These are phyloP conservation scores for Hypoxylon sp. DNA, from an alignment of 2,329 filamentous ascomycete genomes.

Conservation along the genomic window DNA sequence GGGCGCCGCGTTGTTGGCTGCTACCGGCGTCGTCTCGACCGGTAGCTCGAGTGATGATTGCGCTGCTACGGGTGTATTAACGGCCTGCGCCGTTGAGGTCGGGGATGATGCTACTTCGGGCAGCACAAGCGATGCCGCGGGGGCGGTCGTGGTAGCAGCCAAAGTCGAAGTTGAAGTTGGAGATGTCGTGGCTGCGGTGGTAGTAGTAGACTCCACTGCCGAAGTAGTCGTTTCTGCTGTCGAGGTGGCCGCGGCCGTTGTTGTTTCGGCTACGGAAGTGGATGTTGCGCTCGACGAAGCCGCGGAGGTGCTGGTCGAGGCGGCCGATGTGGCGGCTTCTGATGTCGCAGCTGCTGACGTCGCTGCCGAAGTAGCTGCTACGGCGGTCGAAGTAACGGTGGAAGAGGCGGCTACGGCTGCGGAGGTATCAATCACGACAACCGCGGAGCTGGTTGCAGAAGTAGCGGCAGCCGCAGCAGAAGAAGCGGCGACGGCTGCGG, in stretches of 20 bases:
- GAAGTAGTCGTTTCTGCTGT: neutral
- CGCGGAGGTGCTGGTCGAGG: neutral
- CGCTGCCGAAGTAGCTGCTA: neutral
- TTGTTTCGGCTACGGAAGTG: neutral
- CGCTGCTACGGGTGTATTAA: conserved; percentile 19
- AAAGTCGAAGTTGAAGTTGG: conserved; percentile 18
- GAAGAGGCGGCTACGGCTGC: neutral
- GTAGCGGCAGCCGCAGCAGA: conserved; percentile 26
- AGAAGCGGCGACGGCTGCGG: conserved; percentile 42
- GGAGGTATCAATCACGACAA: neutral
- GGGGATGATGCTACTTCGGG: conserved; percentile 27
- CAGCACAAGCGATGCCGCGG: conserved; percentile 40
- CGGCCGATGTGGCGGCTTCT: neutral
- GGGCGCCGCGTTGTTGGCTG: conserved; percentile 34
- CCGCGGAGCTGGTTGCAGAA: conserved; percentile 4
- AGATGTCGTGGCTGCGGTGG: conserved; percentile 21
- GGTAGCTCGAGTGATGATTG: conserved; percentile 40
- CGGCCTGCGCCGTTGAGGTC: conserved; percentile 7
- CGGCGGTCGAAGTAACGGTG: neutral
- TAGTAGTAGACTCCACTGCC: neutral
- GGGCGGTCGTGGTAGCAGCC: neutral
- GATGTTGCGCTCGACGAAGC: neutral
- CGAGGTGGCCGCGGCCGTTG: neutral
- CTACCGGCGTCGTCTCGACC: conserved; percentile 29
- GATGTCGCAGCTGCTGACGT: conserved; percentile 9